These are phyloP conservation scores for Extremus antarcticus DNA, from an alignment of 495 filamentous ascomycete genomes.

Conservation along the genomic window DNA sequence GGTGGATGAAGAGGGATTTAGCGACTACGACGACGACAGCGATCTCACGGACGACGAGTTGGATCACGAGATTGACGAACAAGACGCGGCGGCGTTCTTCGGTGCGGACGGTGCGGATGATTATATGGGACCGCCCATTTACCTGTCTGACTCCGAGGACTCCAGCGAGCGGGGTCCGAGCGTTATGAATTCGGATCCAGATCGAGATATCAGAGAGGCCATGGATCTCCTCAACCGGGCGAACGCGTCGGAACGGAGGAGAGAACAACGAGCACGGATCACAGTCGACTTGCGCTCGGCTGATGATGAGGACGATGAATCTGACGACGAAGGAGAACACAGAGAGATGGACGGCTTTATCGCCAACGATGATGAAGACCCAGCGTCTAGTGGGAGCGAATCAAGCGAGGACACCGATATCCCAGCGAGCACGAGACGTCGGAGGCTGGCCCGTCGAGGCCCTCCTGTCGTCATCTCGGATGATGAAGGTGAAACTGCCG, in stretches of 20 bases:
- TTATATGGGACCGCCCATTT: not conserved
- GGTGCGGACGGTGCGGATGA: not conserved
- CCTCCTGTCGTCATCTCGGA: slow-evolving; percentile 10
- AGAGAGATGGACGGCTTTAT: slow-evolving; percentile 28
- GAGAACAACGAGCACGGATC: not conserved
- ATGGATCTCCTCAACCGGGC: too few species aligned
- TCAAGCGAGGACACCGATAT: not conserved
- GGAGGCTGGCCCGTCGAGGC: not conserved
- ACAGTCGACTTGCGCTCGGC: slow-evolving; percentile 3
- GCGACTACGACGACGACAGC: slow-evolving; percentile 26
- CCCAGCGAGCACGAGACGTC: not conserved
- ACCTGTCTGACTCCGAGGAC: not conserved
- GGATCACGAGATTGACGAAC: slow-evolving; percentile 17
- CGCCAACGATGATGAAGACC: slow-evolving; percentile 16
- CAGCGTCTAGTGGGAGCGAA: not conserved
- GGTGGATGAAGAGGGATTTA: slow-evolving; percentile 21
- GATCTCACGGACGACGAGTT: slow-evolving; percentile 16
- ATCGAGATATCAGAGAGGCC: too few species aligned
- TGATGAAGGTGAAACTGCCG: slow-evolving; percentile 13
- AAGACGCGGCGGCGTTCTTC: not conserved
- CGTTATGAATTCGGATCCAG: too few species aligned
- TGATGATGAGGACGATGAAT: slow-evolving; percentile 20
- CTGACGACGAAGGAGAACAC: slow-evolving; percentile 30
- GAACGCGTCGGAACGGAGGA: too few species aligned
- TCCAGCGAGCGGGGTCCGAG: not conserved